Conservation (phyloP, 805 yeast species). For the Wickerhamiella qilinensis region DNA sequence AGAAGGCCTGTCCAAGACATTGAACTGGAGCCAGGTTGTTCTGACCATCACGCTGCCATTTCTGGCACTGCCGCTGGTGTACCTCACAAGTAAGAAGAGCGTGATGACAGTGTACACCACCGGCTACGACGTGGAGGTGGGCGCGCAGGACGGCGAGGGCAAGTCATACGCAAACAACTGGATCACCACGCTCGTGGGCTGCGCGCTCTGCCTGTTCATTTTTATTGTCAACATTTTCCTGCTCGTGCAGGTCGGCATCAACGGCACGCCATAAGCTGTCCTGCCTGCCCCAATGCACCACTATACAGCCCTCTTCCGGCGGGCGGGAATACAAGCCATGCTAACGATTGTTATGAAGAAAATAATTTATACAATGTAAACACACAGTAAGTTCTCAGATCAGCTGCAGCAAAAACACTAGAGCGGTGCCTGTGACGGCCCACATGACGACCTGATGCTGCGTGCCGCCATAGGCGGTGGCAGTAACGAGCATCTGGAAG, state of each 20-base stretch:
- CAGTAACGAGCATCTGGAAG: constrained; percentile 72
- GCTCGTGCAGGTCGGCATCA: constrained; percentile 30
- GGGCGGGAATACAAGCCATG: neutral
- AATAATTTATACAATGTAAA: too few relatives aligned
- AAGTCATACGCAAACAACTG: constrained; percentile 36
- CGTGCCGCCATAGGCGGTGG: constrained; percentile 63
- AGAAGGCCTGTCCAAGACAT: constrained; percentile 50
- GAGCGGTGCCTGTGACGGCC: constrained; percentile 39
- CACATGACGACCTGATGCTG: constrained; percentile 43
- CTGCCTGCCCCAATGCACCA: too few relatives aligned
- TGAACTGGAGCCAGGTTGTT: constrained; percentile 77
- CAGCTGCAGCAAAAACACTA: too few relatives aligned
- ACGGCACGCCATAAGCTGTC: neutral
- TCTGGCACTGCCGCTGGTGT: constrained; percentile 69
- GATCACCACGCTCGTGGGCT: constrained; percentile 35
- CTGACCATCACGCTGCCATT: constrained; percentile 71
- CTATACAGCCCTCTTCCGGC: too few relatives aligned
- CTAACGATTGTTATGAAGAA: constrained; percentile 9
- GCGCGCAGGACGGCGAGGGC: constrained; percentile 4
- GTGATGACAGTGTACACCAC: constrained; percentile 36
- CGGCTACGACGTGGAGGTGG: constrained; percentile 4
- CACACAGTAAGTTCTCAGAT: too few relatives aligned
- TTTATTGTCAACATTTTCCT: constrained; percentile 55
- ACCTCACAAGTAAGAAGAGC: constrained; percentile 53
- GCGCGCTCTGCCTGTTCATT: constrained; percentile 54